Percentiles rank a stretch among this genome's conserved stretches.
These are phyloP conservation scores for Cephalotrichum gorgonifer DNA, from an alignment of 2,329 filamentous ascomycete genomes.

Conservation along the genomic window DNA sequence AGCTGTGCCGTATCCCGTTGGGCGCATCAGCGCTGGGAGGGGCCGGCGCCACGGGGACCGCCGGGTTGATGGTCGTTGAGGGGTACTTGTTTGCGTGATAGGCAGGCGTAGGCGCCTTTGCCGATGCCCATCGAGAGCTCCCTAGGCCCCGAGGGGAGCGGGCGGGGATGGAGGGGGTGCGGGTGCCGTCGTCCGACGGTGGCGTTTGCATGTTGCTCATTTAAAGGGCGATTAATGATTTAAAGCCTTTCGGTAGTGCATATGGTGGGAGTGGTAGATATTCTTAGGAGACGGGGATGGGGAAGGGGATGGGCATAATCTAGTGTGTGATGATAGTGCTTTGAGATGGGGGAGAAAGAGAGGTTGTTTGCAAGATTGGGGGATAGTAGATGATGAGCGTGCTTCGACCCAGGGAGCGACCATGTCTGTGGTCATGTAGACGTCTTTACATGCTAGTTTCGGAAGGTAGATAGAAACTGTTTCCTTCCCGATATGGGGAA, in stretches of 20 bases:
- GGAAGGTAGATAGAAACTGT: neutral
- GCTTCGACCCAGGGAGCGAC: neutral
- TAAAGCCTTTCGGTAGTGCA: neutral
- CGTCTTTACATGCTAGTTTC: neutral
- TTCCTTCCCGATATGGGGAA: neutral
- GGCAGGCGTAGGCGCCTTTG: neutral
- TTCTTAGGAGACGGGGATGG: neutral
- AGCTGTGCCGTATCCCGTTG: neutral
- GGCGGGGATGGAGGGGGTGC: neutral
- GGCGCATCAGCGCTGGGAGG: neutral
- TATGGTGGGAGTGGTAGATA: neutral
- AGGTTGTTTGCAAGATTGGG: neutral
- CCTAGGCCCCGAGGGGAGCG: neutral
- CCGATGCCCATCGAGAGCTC: constrained; percentile 7
- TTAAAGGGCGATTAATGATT: neutral
- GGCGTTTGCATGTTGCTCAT: neutral
- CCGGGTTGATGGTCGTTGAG: neutral
- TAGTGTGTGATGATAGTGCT: neutral
- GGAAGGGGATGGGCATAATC: neutral
- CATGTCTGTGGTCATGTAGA: neutral
- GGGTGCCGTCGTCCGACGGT: neutral
- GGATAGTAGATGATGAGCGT: neutral
- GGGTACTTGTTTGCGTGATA: neutral
- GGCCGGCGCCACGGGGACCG: neutral
- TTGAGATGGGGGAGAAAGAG: neutral